These are phyloP conservation scores for Ensete glaucum DNA, from an alignment of 176 grass and related monocot genomes.

Conservation along the genomic window DNA sequence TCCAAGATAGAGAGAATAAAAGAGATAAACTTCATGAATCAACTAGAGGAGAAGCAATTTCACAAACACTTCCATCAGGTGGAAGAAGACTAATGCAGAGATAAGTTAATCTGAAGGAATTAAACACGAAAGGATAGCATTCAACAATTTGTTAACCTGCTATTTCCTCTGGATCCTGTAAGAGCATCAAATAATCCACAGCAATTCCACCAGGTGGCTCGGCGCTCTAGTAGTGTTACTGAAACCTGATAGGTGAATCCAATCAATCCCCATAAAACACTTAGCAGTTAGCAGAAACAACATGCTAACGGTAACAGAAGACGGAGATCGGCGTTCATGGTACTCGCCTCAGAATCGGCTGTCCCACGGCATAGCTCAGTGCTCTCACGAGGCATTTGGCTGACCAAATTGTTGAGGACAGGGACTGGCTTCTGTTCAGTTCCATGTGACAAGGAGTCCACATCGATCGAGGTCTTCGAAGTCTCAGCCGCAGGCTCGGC, in stretches of 20 bases:
- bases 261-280: not conserved
- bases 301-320: not conserved
- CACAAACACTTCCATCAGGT: too few species aligned
- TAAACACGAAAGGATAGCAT: too few species aligned
- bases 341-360: not conserved
- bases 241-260: not conserved
- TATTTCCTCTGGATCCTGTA: not conserved
- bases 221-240: not conserved
- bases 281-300: not conserved
- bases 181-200: constrained; percentile 1
- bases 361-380: not conserved
- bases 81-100: not conserved
- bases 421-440: not conserved
- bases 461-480: not conserved
- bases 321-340: too few species aligned
- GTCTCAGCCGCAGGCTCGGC: not conserved
- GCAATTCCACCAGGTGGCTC: not conserved
- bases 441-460: not conserved
- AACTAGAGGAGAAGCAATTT: too few species aligned
- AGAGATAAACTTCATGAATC: too few species aligned
- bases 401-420: not conserved
- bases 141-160: not conserved
- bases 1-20: too few species aligned
- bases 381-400: not conserved
- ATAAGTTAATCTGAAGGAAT: not conserved